Evolutionary conservation across 1,284 basidiomycete genomes (phyloP), one percentile per base, ranked within the genome.

Genomic region (Stereum hirsutum): DNA sequence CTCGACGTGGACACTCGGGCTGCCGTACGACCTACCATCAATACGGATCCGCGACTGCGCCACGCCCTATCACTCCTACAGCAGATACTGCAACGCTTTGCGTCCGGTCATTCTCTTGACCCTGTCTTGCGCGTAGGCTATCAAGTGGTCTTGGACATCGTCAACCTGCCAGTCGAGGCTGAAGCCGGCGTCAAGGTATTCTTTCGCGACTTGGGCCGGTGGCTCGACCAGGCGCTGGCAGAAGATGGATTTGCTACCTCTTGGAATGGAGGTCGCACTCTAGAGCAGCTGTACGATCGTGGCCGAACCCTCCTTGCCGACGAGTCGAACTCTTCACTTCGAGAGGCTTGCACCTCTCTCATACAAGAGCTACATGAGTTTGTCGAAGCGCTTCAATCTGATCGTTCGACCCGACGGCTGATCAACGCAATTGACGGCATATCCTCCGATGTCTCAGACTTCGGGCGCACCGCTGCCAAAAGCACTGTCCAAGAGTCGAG

Each of bases 41-140:
- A 56, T 38, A 49, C 54, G 39, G 58, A 62, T 49, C 59, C 56
- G 15, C 57, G 51, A 12, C 53, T 71, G 26, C 41, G 55, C 6
- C 47, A 45, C 14, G 55, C 58, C 2, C 52, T 70, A 2, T 34
- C 45, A 1, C 60, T 68, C 34, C 28, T 66, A 6, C 64, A 66
- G 45, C 49, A 50, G 1, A 44, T 74, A n/a, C 46, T 72, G 1
- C 64, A 72, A 42, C 66, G 72, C 1, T 49, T 69, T 19, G 66
- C 64, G 0, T 62, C 63, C 8, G 60, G 65, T 0, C 60, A 57
- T 38, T 59, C 63, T 8, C 52, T 73, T 1, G 65, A 69, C 21
- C 56, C 58, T 0, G 45, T 72, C 12, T 39, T 66, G 2, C 30
- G 45, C 2, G 46, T 54, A 1, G 48, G 69, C 34, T 52, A 54